Percentiles rank a stretch among this genome's conserved stretches.
These are phyloP conservation scores for Kitagawia praeruptora DNA, from an alignment of 129 eudicot genomes.

Conservation along the genomic window DNA sequence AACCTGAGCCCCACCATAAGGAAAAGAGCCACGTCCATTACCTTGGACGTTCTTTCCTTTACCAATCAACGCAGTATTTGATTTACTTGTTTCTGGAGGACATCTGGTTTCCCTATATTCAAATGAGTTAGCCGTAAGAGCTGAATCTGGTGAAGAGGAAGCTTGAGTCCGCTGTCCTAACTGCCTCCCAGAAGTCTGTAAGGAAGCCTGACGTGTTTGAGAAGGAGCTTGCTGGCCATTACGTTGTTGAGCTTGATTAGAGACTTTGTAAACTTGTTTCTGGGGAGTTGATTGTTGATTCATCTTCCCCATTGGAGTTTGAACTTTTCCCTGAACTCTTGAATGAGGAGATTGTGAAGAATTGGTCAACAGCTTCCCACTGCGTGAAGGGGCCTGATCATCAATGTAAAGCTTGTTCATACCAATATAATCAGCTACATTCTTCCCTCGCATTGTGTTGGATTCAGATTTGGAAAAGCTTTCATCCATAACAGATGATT, in stretches of 20 bases:
- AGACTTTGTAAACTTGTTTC: constrained; percentile 47
- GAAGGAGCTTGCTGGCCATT: constrained; percentile 30
- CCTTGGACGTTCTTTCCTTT: constrained; percentile 65
- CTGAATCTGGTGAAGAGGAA: constrained; percentile 62
- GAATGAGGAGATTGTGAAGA: constrained; percentile 31
- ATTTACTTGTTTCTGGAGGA: constrained; percentile 38
- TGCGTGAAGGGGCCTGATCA: constrained; percentile 34
- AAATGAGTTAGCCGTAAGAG: constrained; percentile 26
- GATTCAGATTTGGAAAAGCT: constrained; percentile 14
- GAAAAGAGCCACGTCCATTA: constrained; percentile 60
- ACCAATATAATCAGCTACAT: constrained; percentile 44
- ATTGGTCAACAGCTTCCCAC: constrained; percentile 30
- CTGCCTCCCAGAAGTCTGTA: constrained; percentile 51
- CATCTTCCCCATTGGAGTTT: constrained; percentile 30
- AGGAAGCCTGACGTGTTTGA: constrained; percentile 43
- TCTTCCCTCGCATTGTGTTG: constrained; percentile 43
- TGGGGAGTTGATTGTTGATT: constrained; percentile 36
- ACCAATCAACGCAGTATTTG: constrained; percentile 48
- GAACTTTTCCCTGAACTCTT: constrained; percentile 61
- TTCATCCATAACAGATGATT: constrained; percentile 15
- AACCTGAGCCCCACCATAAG: constrained; percentile 53
- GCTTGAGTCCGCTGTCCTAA: constrained; percentile 48
- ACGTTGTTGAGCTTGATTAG: constrained; percentile 38
- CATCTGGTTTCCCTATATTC: constrained; percentile 35
- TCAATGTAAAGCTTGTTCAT: constrained; percentile 60